Percentiles rank a stretch among this genome's conserved stretches.
These are phyloP conservation scores for Paramyrothecium roridum DNA, from an alignment of 2,329 filamentous ascomycete species.

Conservation along the genomic window DNA sequence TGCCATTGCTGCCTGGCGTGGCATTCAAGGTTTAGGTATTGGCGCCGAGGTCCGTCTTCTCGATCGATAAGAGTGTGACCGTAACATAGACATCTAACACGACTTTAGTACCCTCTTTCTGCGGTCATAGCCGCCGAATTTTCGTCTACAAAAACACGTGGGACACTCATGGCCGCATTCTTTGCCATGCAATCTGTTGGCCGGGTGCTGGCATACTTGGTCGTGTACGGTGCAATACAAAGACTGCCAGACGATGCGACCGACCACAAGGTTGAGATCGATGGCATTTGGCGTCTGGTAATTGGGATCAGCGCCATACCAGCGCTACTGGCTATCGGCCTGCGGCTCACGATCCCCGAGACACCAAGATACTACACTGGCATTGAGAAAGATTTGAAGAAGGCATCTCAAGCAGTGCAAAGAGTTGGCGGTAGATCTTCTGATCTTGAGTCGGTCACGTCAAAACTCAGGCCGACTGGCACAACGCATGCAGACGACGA, in stretches of 20 bases:
- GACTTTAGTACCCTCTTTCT: conserved; percentile 22
- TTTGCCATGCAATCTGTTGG: conserved; percentile 29
- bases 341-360: conserved; percentile 40
- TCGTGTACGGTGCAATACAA: conserved; percentile 44
- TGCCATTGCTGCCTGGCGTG: conserved; percentile 1
- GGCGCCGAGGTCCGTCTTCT: conserved; percentile 10
- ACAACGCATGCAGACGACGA: neutral
- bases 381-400: neutral
- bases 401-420: conserved; percentile 5
- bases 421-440: neutral
- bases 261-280: conserved; percentile 33
- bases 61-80: neutral
- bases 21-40: conserved; percentile 15
- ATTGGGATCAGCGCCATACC: conserved; percentile 45
- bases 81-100: conserved; percentile 8
- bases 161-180: conserved; percentile 20
- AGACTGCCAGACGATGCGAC: conserved; percentile 1
- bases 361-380: conserved; percentile 33
- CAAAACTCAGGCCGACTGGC: neutral
- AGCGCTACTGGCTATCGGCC: conserved; percentile 33
- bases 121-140: conserved; percentile 24
- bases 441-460: neutral
- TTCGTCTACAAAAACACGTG: conserved; percentile 19
- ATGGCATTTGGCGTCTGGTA: conserved; percentile 42
- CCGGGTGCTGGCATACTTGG: conserved; percentile 46